Conservation (phyloP, 192 early-diverging fungal species). For the Allomyces javanicus region DNA sequence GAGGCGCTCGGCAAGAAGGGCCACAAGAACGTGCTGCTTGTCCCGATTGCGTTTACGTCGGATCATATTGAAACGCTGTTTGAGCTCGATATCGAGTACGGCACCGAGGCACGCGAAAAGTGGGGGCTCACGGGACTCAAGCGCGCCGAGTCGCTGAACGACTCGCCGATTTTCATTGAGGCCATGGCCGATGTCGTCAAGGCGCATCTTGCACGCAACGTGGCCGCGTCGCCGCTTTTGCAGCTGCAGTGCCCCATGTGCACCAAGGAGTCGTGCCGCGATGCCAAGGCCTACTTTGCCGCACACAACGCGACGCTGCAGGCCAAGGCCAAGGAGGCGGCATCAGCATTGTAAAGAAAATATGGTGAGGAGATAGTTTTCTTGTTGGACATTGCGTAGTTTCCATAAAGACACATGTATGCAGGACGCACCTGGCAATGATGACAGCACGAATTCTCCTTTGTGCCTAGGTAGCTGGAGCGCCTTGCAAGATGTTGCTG, state of each 20-base stretch:
- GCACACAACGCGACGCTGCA: too few species aligned
- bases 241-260: conserved; percentile 52
- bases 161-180: conserved; percentile 70
- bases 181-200: conserved; percentile 74
- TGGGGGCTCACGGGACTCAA: conserved; percentile 64
- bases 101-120: conserved; percentile 60
- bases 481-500: too few species aligned
- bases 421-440: too few species aligned
- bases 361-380: too few species aligned
- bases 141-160: conserved; percentile 82
- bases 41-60: conserved; percentile 88
- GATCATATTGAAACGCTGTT: conserved; percentile 95
- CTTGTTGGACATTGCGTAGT: too few species aligned
- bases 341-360: too few species aligned
- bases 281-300: conserved; percentile 40
- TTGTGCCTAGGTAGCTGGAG: too few species aligned
- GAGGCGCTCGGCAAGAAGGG: conserved; percentile 54
- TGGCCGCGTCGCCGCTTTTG: conserved; percentile 24
- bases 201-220: conserved; percentile 36
- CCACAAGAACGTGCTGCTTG: conserved; percentile 57
- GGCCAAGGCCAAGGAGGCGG: too few species aligned
- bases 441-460: too few species aligned
- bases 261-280: conserved; percentile 39
- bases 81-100: conserved; percentile 91
- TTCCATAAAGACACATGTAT: too few species aligned